Evolutionary conservation across 2,329 filamentous ascomycete genomes (phyloP).

Genomic region (Ophiostoma australiae): DNA sequence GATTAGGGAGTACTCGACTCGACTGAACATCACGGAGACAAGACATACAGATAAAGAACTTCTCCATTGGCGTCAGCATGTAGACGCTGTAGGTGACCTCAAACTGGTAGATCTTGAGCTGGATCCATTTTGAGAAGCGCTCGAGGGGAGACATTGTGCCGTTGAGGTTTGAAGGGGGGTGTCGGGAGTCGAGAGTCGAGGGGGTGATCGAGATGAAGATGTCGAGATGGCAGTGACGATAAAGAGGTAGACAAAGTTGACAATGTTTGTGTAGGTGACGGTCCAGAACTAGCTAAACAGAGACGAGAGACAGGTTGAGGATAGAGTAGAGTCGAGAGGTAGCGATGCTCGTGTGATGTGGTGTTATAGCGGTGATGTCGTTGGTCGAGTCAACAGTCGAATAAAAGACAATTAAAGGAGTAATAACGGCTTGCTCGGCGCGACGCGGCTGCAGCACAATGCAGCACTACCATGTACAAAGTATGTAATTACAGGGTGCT

Average conservation of each 20-base stretch:
- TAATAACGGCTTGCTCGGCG: constrained; percentile 6
- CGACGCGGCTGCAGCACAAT: not conserved
- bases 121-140: constrained; percentile 73
- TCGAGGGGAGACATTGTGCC: constrained; percentile 42
- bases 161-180: constrained; percentile 22
- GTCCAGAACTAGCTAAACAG: not conserved
- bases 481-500: not conserved
- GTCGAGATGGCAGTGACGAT: not conserved
- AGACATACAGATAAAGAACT: constrained; percentile 88
- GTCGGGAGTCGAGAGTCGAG: not conserved
- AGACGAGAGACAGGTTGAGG: not conserved
- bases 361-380: not conserved
- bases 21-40: not conserved
- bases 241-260: not conserved
- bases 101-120: constrained; percentile 95
- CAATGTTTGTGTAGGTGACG: not conserved
- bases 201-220: not conserved
- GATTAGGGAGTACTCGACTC: not conserved
- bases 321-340: not conserved
- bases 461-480: too few relatives aligned
- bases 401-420: not conserved
- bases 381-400: not conserved
- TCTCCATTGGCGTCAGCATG: constrained; percentile 95
- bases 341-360: constrained; percentile 1
- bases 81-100: constrained; percentile 96